Conservation (phyloP, 2,329 filamentous ascomycete species). For the Aureobasidium uvarum region DNA sequence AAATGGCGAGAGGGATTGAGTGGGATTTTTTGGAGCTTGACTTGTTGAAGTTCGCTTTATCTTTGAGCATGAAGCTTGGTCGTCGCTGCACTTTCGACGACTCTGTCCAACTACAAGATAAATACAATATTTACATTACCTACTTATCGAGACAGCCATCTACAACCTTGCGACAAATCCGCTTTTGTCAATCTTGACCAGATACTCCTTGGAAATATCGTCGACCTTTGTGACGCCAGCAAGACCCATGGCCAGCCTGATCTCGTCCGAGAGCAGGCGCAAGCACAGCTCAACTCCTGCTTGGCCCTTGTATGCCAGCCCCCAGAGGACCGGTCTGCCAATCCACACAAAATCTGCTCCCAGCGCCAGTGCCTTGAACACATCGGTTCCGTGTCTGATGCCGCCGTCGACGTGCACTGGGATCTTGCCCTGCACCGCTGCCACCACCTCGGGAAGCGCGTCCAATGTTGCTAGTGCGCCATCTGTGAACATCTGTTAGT, state of each 20-base stretch:
- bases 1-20: background rate
- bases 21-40: background rate
- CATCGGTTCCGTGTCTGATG: slow-evolving; percentile 53
- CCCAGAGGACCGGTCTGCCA: slow-evolving; percentile 51
- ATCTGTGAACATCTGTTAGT: slow-evolving; percentile 39
- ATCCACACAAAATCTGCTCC: slow-evolving; percentile 48
- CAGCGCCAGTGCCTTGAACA: slow-evolving; percentile 55
- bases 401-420: slow-evolving; percentile 61
- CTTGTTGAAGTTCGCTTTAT: background rate
- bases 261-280: slow-evolving; percentile 43
- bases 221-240: slow-evolving; percentile 40
- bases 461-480: slow-evolving; percentile 53
- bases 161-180: slow-evolving; percentile 35
- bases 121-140: background rate
- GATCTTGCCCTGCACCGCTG: slow-evolving; percentile 43
- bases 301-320: slow-evolving; percentile 45
- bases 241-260: slow-evolving; percentile 44
- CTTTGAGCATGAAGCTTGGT: background rate
- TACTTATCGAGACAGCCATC: background rate
- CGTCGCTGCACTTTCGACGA: background rate
- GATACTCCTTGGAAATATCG: slow-evolving; percentile 43
- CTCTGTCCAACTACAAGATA: background rate
- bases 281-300: slow-evolving; percentile 46
- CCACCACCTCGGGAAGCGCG: slow-evolving; percentile 39
- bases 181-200: slow-evolving; percentile 42